Evolutionary conservation across 371 early-diverging fungal genomes (phyloP), one percentile per base, ranked within the genome.

Genomic region (Mucor ambiguus): DNA sequence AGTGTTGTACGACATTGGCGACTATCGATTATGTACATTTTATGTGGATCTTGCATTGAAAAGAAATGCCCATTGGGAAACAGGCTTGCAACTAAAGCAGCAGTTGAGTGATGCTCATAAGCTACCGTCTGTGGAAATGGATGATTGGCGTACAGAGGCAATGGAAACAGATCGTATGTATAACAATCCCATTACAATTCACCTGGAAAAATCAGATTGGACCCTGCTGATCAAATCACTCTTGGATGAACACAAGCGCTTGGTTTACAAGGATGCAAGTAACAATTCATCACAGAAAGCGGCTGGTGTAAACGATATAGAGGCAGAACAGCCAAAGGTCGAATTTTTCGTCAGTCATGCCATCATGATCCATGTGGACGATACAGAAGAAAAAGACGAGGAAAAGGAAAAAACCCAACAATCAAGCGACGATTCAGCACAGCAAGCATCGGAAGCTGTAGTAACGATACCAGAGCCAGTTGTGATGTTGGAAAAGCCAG

Each of bases 1-100:
- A 43, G 83, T 85, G 8, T 66, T 88, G 14, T 84, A 72, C 52
- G 79, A 84, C 6, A 83, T 90, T 60, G 89, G 88, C 1, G 89
- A 90, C 26, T 76, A 70, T 66, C 59, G 62, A 26, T 56, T 74
- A 16, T 88, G 89, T 52, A 60, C 74, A 12, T 67, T 71, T 4
- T 83, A 84, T 43, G 60, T 87, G 43, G 63, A 72, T 28, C 57
- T 64, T 46, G 81, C 75, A 0, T 49, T 76, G 12, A 61, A 62
- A 24, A 29, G 26, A 38, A 38, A 56, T 33, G 16, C 58, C 2
- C 37, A 18, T 32, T 56, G 57, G 41, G 54, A 58, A 28, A 4
- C 26, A 59, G 32, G 59, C 56, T 46, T 68, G 9, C 57, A 18
- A 28, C 29, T 24, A 24, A 58, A 58, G 44, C 35, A 20, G 24